These are phyloP conservation scores for Tritrichomonas musculus DNA, from an alignment of 208 protist species.

Conservation along the genomic window DNA sequence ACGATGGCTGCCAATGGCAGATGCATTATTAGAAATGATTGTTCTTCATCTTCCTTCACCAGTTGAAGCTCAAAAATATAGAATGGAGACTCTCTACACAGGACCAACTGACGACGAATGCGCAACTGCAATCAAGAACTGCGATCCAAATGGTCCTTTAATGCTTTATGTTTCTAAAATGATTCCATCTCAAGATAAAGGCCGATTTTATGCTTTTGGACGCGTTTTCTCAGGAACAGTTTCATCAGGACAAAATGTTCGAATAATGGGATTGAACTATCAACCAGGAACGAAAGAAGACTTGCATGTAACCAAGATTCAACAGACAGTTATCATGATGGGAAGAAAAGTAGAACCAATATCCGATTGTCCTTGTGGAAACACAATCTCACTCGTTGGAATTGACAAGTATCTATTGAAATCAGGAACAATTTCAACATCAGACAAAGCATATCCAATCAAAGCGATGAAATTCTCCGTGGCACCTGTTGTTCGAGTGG, in stretches of 20 bases:
- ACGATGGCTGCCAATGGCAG: conserved; percentile 66
- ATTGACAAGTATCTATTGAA: conserved; percentile 97
- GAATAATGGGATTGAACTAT: conserved; percentile 96
- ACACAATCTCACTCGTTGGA: conserved; percentile 91
- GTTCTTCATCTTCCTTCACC: conserved; percentile 93
- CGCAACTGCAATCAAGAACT: conserved; percentile 73
- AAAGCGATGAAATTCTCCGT: conserved; percentile 97
- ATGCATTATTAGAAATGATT: conserved; percentile 96
- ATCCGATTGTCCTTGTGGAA: conserved; percentile 92
- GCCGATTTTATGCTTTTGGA: conserved; percentile 92
- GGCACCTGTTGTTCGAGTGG: conserved; percentile 93
- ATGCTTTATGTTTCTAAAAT: conserved; percentile 99
- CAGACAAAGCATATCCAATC: conserved; percentile 67
- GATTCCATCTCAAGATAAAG: conserved; percentile 91
- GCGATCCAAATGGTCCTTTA: conserved; percentile 82
- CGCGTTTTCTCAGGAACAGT: conserved; percentile 87
- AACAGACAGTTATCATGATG: conserved; percentile 89
- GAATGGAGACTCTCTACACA: conserved; percentile 69
- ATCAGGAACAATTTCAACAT: conserved; percentile 87
- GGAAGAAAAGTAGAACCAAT: conserved; percentile 77
- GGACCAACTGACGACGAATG: conserved; percentile 81
- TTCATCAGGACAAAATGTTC: conserved; percentile 81
- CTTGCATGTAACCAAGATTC: conserved; percentile 74
- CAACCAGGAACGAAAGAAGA: conserved; percentile 74
- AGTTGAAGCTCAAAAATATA: conserved; percentile 81